Percentiles rank a stretch among this genome's conserved stretches.
These are phyloP conservation scores for Lathyrus oleraceus DNA, from an alignment of 306 rosid species.

Conservation along the genomic window DNA sequence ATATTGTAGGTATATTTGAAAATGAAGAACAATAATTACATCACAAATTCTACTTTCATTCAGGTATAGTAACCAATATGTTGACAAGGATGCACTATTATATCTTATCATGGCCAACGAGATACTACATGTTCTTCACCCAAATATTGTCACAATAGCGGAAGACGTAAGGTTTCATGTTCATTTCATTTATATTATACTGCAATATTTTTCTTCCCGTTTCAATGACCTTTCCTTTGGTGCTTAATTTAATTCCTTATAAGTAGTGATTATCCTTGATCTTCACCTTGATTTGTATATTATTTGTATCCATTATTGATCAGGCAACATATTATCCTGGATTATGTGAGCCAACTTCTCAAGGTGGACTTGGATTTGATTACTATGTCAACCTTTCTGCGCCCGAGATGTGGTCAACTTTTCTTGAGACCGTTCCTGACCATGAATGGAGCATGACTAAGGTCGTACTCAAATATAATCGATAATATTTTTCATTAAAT, in stretches of 20 bases:
- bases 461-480: conserved; percentile 50
- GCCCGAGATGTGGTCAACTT: conserved; percentile 86
- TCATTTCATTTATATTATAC: conserved; percentile 12
- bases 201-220: too few species aligned
- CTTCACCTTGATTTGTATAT: conserved; percentile 2
- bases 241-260: too few species aligned
- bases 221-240: too few species aligned
- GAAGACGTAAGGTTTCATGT: conserved; percentile 69
- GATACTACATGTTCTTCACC: conserved; percentile 73
- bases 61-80: conserved; percentile 96
- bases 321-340: conserved; percentile 96
- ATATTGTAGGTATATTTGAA: background rate
- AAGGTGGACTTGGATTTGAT: conserved; percentile 99
- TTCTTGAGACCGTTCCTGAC: conserved; percentile 74
- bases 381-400: conserved; percentile 82
- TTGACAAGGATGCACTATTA: conserved; percentile 80
- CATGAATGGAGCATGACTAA: conserved; percentile 92
- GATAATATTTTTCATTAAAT: conserved; percentile 28
- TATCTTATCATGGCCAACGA: conserved; percentile 93
- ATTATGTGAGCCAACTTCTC: conserved; percentile 85
- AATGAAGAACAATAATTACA: background rate
- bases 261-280: background rate
- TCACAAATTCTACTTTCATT: conserved; percentile 35
- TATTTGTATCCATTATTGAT: conserved; percentile 33
- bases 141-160: conserved; percentile 85